Evolutionary conservation across 2,329 filamentous ascomycete genomes (phyloP).

Genomic region (Ophidiomyces ophidiicola): DNA sequence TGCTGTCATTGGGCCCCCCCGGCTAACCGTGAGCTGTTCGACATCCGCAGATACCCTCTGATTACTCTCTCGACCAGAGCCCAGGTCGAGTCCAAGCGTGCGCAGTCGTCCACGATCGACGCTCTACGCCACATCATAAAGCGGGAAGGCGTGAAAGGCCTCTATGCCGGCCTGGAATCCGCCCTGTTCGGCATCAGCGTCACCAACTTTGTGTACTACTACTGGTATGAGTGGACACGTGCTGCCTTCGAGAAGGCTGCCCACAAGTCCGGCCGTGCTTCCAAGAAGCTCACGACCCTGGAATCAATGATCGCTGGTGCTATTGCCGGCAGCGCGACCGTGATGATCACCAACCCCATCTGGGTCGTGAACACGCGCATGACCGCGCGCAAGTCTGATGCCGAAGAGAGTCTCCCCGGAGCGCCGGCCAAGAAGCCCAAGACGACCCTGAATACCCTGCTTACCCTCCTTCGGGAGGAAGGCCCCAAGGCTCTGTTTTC

Average conservation of each 20-base stretch:
- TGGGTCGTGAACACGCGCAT: conserved; percentile 99
- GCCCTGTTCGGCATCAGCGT: conserved; percentile 95
- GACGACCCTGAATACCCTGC: conserved; percentile 67
- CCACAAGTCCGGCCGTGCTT: conserved; percentile 56
- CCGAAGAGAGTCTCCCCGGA: conserved; percentile 30
- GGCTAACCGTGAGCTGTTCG: conserved; percentile 5
- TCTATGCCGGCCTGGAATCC: conserved; percentile 87
- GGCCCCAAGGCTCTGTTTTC: conserved; percentile 76
- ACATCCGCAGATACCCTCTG: conserved; percentile 62
- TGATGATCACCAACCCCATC: conserved; percentile 94
- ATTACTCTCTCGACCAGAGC: conserved; percentile 95
- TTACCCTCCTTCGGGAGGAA: conserved; percentile 70
- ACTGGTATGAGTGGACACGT: conserved; percentile 97
- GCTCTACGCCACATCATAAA: conserved; percentile 78
- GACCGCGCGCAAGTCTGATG: conserved; percentile 68
- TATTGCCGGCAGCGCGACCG: conserved; percentile 83
- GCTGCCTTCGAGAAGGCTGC: conserved; percentile 70
- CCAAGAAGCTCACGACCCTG: conserved; percentile 72
- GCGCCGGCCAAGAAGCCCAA: conserved; percentile 41
- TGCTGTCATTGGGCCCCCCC: conserved; percentile 1
- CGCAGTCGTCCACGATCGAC: conserved; percentile 69
- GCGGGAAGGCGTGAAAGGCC: conserved; percentile 74
- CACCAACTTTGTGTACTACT: conserved; percentile 99
- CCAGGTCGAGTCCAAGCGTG: conserved; percentile 92
- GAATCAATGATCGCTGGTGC: conserved; percentile 95